These are phyloP conservation scores for Clarireedia monteithiana DNA, from an alignment of 2,329 filamentous ascomycete species.

Conservation along the genomic window DNA sequence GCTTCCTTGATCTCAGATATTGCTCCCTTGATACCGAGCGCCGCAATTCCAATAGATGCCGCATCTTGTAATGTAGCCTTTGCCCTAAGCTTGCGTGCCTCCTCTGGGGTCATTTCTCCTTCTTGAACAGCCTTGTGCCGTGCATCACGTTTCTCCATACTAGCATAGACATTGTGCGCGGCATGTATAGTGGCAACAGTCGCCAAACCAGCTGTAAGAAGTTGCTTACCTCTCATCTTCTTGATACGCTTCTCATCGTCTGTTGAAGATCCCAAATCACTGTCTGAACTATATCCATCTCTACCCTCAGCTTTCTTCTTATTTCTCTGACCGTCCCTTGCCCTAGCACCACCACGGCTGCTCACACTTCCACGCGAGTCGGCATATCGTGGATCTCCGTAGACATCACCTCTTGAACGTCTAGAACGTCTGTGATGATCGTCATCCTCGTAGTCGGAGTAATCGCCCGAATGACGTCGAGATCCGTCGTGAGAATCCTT, in stretches of 20 bases:
- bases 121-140: conserved; percentile 51
- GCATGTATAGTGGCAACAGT: conserved; percentile 64
- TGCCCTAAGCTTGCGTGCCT: conserved; percentile 53
- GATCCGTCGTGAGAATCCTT: conserved; percentile 16
- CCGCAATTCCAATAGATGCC: conserved; percentile 59
- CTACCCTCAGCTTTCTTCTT: conserved; percentile 26
- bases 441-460: conserved; percentile 17
- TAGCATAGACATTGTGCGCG: conserved; percentile 55
- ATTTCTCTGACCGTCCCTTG: conserved; percentile 22
- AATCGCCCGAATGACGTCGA: conserved; percentile 20
- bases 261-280: conserved; percentile 47
- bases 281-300: conserved; percentile 33
- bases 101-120: conserved; percentile 54
- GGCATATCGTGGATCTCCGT: conserved; percentile 24
- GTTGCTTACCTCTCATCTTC: conserved; percentile 58
- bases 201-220: conserved; percentile 57
- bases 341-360: conserved; percentile 14
- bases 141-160: conserved; percentile 55
- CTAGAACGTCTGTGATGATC: conserved; percentile 8
- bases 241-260: conserved; percentile 56
- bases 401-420: conserved; percentile 17
- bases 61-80: conserved; percentile 58
- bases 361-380: conserved; percentile 24
- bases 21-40: conserved; percentile 60
- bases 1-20: conserved; percentile 58